Conservation (phyloP, 192 early-diverging fungal genomes). For the Chytriomyces hyalinus region DNA sequence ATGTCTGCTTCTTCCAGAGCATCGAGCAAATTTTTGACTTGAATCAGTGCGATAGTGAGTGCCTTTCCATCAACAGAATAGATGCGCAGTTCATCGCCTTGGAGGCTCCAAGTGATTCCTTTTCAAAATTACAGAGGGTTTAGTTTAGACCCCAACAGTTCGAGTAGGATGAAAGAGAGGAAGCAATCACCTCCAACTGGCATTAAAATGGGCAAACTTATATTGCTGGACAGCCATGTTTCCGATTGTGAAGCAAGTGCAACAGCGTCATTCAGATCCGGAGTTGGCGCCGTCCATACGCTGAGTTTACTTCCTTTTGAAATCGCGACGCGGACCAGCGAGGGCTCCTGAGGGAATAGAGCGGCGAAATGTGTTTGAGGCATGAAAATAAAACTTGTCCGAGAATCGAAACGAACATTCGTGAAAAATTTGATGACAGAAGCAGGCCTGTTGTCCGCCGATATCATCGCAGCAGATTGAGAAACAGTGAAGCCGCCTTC, state of each 20-base stretch:
- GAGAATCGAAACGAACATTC: not conserved
- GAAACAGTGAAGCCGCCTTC: not conserved
- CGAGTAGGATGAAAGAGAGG: too few relatives aligned
- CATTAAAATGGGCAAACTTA: too few relatives aligned
- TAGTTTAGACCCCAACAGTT: not conserved
- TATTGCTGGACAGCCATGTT: too few relatives aligned
- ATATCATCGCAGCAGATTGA: not conserved
- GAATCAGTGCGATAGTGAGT: not conserved
- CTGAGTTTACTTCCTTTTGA: constrained; percentile 3
- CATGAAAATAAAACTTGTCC: not conserved
- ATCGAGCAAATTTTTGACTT: not conserved
- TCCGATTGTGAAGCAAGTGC: too few relatives aligned
- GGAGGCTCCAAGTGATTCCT: constrained; percentile 21
- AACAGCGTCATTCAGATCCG: not conserved
- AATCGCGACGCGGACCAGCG: constrained; percentile 13
- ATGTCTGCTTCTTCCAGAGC: not conserved
- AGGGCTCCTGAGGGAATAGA: not conserved
- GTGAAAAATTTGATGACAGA: constrained; percentile 9
- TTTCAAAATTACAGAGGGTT: not conserved
- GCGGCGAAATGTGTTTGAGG: not conserved
- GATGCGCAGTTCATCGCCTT: constrained; percentile 24
- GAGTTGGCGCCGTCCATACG: constrained; percentile 14
- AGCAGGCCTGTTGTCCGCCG: not conserved
- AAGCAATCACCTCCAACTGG: too few relatives aligned
- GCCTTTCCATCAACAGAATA: constrained; percentile 22